Evolutionary conservation across 257 asterid species (phyloP).

Genomic region (Nicotiana benthamiana): DNA sequence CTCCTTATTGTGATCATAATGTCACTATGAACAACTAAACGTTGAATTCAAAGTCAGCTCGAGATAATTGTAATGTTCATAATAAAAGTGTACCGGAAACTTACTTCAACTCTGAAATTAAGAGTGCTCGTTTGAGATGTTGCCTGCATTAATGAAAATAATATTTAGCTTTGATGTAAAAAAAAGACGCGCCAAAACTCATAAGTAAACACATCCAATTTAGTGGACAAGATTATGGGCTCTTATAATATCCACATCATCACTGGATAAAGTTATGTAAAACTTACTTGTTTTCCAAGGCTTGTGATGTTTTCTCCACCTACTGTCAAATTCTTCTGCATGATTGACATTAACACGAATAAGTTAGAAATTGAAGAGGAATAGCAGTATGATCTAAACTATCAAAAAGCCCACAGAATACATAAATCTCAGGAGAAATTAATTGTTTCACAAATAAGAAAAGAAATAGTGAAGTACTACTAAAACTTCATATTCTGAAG

Average conservation of each 20-base stretch:
- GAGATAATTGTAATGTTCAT: background rate
- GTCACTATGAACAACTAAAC: background rate
- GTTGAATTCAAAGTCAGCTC: background rate
- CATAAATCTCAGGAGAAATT: background rate
- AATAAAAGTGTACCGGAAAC: slow-evolving; percentile 5
- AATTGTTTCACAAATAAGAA: background rate
- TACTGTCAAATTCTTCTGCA: background rate
- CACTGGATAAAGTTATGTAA: background rate
- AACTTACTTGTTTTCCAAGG: background rate
- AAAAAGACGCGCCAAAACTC: background rate
- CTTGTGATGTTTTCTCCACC: slow-evolving; percentile 1
- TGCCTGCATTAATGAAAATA: slow-evolving; percentile 28
- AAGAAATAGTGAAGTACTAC: too few species aligned
- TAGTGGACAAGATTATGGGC: background rate
- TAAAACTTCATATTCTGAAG: background rate
- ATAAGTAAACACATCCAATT: background rate
- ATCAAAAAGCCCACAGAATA: background rate
- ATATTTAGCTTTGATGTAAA: background rate
- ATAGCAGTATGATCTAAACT: background rate
- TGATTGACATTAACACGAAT: background rate
- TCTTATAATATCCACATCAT: background rate
- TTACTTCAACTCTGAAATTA: slow-evolving; percentile 57
- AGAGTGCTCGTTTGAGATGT: slow-evolving; percentile 5
- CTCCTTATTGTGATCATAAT: background rate
- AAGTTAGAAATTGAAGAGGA: background rate